Base-by-base conservation (phyloP, 352 stramenopile species). In the Phytophthora rubi region DNA sequence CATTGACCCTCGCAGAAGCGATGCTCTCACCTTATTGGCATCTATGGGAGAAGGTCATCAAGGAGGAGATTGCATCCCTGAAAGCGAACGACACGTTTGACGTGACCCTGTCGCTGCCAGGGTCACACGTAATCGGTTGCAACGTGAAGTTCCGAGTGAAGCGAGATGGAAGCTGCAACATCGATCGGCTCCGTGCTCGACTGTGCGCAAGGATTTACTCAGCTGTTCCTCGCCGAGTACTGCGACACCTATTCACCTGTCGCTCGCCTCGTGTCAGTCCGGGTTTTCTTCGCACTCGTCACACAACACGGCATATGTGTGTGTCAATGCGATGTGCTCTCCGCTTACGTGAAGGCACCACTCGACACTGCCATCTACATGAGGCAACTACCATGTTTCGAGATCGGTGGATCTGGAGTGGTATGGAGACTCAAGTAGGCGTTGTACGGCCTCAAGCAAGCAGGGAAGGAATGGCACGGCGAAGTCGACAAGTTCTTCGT, bases 381-480 rank as follows among this genome's bases (percentile, higher is more conserved):
- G 0, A 56, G 49, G 23, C 62, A 57, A 15, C 53, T 44, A 0
- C 28, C 16, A 3, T 53, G 62, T 7, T 60, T 67, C 21, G 51
- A 53, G n/a, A 44, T 62, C 23, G 62, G 15, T 10, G 53, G 52
- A 13, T 30, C 44, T 42, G 39, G 42, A n/a, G 30, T 58, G n/a
- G 42, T 68, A 6, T 62, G 53, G 53, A 32, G 32, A 6, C 44
- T 68, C 10, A 2, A 33, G 0, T 62, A 68, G 23, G 61, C 32
- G 39, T 4, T 16, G 52, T 57, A 68, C 8, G 42, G 53, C 23
- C 23, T 26, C 23, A 26, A 26, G 23, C 23, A 26, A 26, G 28
- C 62, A 1, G 62, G 62, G 0, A 13, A 32, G 5, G 53, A 68
- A 18, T 68, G 42, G 32, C 33, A 62, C 35, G n/a, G 6, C 0